Conservation (phyloP, 768 basidiomycete genomes). For the Lyophyllum shimeji region DNA sequence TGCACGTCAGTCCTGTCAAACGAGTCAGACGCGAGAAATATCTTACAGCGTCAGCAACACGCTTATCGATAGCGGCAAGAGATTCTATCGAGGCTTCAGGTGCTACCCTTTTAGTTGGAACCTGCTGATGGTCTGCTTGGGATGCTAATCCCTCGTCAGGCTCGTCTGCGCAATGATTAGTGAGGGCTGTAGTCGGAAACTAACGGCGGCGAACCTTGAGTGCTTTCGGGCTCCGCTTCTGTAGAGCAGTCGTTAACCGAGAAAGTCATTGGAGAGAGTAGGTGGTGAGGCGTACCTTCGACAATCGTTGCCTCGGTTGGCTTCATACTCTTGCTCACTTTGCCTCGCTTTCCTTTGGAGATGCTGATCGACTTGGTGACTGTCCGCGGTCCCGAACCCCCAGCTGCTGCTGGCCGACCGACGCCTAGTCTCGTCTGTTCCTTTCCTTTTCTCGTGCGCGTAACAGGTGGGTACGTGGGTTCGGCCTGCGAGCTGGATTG, state of each 20-base stretch:
- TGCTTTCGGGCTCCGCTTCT: conserved; percentile 19
- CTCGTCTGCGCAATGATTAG: neutral
- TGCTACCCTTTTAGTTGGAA: neutral
- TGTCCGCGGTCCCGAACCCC: conserved; percentile 64
- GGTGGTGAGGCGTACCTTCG: conserved; percentile 45
- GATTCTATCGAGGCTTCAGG: conserved; percentile 17
- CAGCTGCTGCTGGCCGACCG: conserved; percentile 64
- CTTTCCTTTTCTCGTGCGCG: conserved; percentile 68
- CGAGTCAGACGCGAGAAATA: neutral
- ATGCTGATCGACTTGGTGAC: conserved; percentile 59
- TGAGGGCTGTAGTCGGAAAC: neutral
- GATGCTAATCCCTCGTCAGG: neutral
- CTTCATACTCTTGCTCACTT: conserved; percentile 48
- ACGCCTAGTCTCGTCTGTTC: conserved; percentile 73
- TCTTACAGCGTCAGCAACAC: conserved; percentile 34
- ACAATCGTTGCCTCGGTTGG: conserved; percentile 56
- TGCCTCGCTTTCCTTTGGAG: conserved; percentile 50
- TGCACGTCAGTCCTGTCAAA: neutral
- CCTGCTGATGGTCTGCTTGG: neutral
- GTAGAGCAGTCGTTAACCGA: neutral
- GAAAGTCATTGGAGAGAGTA: neutral
- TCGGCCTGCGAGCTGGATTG: conserved; percentile 23
- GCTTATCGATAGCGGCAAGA: conserved; percentile 24
- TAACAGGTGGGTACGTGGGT: conserved; percentile 24
- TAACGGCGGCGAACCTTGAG: conserved; percentile 6